phyloP scores from a whole-genome alignment of 2,329 filamentous ascomycete species.

The Colletotrichum spaethianum region DNA sequence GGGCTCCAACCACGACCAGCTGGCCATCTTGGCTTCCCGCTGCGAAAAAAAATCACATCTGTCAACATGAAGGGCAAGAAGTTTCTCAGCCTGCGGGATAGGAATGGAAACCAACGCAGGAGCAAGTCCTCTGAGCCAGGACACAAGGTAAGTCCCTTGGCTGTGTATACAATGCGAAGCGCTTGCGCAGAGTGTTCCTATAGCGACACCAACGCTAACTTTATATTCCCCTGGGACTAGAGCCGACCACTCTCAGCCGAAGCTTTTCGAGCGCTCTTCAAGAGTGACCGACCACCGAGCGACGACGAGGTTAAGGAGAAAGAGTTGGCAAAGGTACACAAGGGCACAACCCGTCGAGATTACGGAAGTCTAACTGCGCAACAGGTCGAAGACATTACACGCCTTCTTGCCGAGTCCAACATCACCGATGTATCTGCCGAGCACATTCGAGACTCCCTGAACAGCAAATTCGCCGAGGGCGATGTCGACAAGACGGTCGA shows the following conservation, averaged over 20 bases:
- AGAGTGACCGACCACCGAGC: conserved; percentile 70
- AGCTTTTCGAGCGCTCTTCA: conserved; percentile 75
- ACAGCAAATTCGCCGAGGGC: conserved; percentile 75
- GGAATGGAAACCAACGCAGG: conserved; percentile 66
- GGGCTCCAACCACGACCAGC: conserved; percentile 4
- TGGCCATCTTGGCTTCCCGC: conserved; percentile 3
- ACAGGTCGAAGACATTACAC: conserved; percentile 52
- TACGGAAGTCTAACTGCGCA: conserved; percentile 16
- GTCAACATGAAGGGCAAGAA: conserved; percentile 72
- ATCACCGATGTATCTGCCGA: conserved; percentile 69
- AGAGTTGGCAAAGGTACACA: conserved; percentile 55
- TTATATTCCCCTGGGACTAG: conserved; percentile 49
- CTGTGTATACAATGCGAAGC: conserved; percentile 15
- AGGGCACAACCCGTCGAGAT: conserved; percentile 42
- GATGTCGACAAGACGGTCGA: conserved; percentile 83
- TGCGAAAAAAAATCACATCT: conserved; percentile 2
- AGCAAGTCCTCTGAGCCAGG: conserved; percentile 69
- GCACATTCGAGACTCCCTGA: conserved; percentile 68
- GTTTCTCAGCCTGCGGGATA: conserved; percentile 80
- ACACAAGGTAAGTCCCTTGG: conserved; percentile 61
- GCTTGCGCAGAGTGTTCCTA: conserved; percentile 20
- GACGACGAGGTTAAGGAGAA: conserved; percentile 69
- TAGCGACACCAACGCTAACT: conserved; percentile 22
- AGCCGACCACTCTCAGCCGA: conserved; percentile 69
- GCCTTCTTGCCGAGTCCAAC: conserved; percentile 54